Evolutionary conservation across 108 stramenopile species (phyloP), one percentile per base, ranked within the genome.

Genomic region (Skeletonema tropicum): DNA sequence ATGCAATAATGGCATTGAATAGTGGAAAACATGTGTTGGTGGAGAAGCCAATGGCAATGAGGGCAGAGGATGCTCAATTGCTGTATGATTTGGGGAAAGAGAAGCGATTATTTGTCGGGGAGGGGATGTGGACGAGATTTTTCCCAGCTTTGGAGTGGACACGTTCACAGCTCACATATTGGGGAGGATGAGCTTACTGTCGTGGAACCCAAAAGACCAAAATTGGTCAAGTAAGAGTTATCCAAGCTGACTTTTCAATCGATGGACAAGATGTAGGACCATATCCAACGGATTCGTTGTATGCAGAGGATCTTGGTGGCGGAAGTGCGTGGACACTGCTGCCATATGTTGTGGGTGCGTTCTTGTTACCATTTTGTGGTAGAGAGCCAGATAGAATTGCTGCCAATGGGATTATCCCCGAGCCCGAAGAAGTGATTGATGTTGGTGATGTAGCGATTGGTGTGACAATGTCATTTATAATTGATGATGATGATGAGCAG

Each of bases 101-200:
- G n/a, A n/a, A n/a, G 29, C 52, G 71, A n/a, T 21, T 83, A 8
- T 73, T 83, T 71, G 17, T 83, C n/a, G 60, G 60, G 14, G 60
- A 86, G 64, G 94, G 94, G 9, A 92, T 95, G 92, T 95, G 94
- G 94, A 94, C 92, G 5, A 71, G 95, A 57, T 96, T 96, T 74
- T 96, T 96, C 45, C 95, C 95, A 5, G 95, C 91, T 26, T 90
- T 96, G 12, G 90, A 89, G 70, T 81, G 89, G 59, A 91, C 93
- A 4, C 77, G 92, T 11, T 48, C 80, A 36, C 33, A 5, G n/a
- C 17, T 32, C 32, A 17, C 15, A 41, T 61, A 29, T 5, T 41
- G 15, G 21, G 21, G 48, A 49, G 19, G 10, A 66, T 5, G 65
- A 13, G 14, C 19, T 19, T 6, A 48, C 6, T 7, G 36, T 39